Evolutionary conservation across 2,329 filamentous ascomycete genomes (phyloP), one percentile per base, ranked within the genome.

Genomic region (Colletotrichum endophyticum): DNA sequence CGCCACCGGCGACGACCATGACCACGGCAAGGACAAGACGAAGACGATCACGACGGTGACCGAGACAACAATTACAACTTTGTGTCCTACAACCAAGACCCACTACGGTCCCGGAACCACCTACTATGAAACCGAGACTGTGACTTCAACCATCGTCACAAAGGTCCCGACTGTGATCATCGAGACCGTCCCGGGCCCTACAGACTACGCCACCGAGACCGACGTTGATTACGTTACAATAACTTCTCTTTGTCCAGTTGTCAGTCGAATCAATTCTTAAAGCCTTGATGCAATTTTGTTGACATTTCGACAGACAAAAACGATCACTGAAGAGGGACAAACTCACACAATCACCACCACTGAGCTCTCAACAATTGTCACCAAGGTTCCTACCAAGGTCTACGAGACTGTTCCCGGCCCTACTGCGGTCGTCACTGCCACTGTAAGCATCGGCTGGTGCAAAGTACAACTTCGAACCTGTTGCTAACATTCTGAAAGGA

Each of bases 391-490:
- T 34, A 81, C 83, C 56, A 84, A 84, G 49, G 73, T 83, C 68
- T 81, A 84, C 3, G 82, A 84, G 39, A 87, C 85, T 5, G 78
- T 83, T 12, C 85, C 86, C 22, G 85, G 82, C 15, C 83, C 82
- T 12, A 84, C 82, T 3, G 78, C 84, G 16, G 78, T 78, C 11
- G 59, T 79, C 19, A 86, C 84, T n/a, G 82, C 39, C 39, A 44
- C 39, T 39, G 36, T 39, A 39, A 16, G 34, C 25, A 27, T 27
- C 25, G 25, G 25, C 25, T 39, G 2, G 36, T 39, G 15, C 36
- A 39, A 9, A 39, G 36, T 1, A 39, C 36, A 39, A 39, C 16
- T 16, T 39, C 0, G 36, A 39, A 1, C 15, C 36, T 0, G 1
- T 39, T 39, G 36, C 36, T 39, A 39, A 39, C 36, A 1, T 34